Base-by-base conservation (phyloP, 2,329 filamentous ascomycete species). In the Trichoderma polysporum region DNA sequence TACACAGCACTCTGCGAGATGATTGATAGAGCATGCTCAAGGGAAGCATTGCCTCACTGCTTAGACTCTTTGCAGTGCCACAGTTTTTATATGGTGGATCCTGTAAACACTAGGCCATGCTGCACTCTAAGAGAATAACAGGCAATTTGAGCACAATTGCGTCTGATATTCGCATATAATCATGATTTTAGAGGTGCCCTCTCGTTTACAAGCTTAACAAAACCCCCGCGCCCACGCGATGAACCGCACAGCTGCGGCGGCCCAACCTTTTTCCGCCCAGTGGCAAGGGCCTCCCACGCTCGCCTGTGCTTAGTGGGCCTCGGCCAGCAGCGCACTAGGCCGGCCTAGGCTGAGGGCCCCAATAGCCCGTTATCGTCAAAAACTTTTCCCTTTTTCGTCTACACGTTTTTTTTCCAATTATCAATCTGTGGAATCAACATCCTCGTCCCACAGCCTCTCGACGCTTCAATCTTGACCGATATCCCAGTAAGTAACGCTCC, bases 351-450 rank as follows among this genome's bases (percentile, higher is more conserved):
- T 58, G 62, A 59, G 61, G 54, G 60, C 60, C 41, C 61, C 66
- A 60, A 47, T 56, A 63, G 41, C 67, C 41, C 41, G 63, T 69
- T 70, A 69, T 69, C 63, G 67, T 68, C 70, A 71, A 72, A 71
- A 72, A 73, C 69, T 72, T 71, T 73, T 72, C 68, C 69, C 68
- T 70, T 71, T 70, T 69, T 70, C 68, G 60, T 67, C 63, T 56
- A 56, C 68, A 65, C 67, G 60, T 54, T 68, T 69, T 68, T 64
- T 66, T 65, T 57, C 45, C 62, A 52, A 68, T 66, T 64, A 62
- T 67, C 60, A 50, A 56, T 61, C 47, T 61, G 66, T 68, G 68
- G 62, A 65, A 64, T 60, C 58, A 57, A 41, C 68, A 69, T 37
- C 31, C 35, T 60, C 66, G 33, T 39, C 39, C 54, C 60, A 66